These are phyloP conservation scores for Melocanna baccifera DNA, from an alignment of 176 grass and related monocot species.

Conservation along the genomic window DNA sequence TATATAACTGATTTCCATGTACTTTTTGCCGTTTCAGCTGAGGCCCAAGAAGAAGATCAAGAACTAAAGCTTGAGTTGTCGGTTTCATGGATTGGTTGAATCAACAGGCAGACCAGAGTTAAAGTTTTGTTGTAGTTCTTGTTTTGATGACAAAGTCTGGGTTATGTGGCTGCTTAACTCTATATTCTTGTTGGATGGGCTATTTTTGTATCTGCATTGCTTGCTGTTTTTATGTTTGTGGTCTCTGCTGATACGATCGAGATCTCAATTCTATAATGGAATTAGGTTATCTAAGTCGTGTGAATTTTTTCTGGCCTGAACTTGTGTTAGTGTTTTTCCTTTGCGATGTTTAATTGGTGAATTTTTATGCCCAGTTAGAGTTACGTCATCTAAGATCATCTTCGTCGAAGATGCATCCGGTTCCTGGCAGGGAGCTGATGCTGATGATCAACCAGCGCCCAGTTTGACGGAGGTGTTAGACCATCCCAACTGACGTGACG, in stretches of 20 bases:
- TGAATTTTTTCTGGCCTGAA: too few species aligned
- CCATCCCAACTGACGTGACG: too few species aligned
- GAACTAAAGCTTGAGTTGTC: constrained; percentile 18
- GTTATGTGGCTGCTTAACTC: neutral
- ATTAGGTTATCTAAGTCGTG: neutral
- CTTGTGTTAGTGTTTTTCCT: too few species aligned
- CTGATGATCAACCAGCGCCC: too few species aligned
- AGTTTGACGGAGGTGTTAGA: too few species aligned
- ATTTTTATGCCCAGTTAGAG: too few species aligned
- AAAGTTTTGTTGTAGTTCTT: too few species aligned
- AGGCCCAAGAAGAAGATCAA: constrained; percentile 99
- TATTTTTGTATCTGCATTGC: too few species aligned
- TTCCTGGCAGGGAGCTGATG: too few species aligned
- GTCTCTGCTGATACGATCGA: neutral
- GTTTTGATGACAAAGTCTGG: neutral
- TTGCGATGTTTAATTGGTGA: too few species aligned
- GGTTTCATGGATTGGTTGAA: neutral
- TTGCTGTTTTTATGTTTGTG: neutral
- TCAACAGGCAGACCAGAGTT: neutral
- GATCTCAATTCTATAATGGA: neutral
- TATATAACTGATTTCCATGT: neutral
- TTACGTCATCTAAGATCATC: too few species aligned
- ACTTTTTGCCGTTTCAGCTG: constrained; percentile 38
- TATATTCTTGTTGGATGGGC: neutral
- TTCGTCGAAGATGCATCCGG: too few species aligned